Conservation (phyloP, 257 asterid genomes). For the Cordia subcordata region DNA sequence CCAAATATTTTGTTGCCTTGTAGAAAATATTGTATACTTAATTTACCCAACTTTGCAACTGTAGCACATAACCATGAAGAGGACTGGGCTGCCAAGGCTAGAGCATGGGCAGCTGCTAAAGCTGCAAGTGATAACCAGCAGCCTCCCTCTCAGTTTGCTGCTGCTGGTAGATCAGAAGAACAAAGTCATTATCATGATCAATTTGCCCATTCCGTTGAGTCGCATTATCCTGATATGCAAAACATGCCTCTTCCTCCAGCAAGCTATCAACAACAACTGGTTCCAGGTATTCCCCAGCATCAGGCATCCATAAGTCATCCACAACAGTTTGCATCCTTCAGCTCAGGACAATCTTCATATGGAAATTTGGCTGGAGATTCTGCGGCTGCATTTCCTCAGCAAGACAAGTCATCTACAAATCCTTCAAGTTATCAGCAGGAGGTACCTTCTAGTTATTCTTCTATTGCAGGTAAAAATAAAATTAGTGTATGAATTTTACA, state of each 20-base stretch:
- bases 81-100: conserved; percentile 97
- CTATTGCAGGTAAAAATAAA: conserved; percentile 91
- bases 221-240: conserved; percentile 39
- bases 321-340: conserved; percentile 41
- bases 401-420: conserved; percentile 51
- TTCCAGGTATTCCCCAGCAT: conserved; percentile 33
- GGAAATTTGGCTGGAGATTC: conserved; percentile 57
- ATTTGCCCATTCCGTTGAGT: conserved; percentile 47
- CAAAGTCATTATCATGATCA: conserved; percentile 47
- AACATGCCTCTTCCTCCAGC: conserved; percentile 32
- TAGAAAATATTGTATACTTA: conserved; percentile 8
- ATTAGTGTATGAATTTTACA: conserved; percentile 38
- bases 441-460: conserved; percentile 99
- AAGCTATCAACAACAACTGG: conserved; percentile 51
- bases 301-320: conserved; percentile 33
- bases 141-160: conserved; percentile 42
- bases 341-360: conserved; percentile 48
- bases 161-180: conserved; percentile 50
- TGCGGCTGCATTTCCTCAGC: conserved; percentile 38
- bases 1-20: not conserved
- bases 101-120: conserved; percentile 96
- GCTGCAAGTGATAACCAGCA: conserved; percentile 62
- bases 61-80: conserved; percentile 66
- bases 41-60: conserved; percentile 21
- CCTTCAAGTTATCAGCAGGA: conserved; percentile 94